Base-by-base conservation (phyloP, 78 protist genomes). In the Emiliania huxleyi region DNA sequence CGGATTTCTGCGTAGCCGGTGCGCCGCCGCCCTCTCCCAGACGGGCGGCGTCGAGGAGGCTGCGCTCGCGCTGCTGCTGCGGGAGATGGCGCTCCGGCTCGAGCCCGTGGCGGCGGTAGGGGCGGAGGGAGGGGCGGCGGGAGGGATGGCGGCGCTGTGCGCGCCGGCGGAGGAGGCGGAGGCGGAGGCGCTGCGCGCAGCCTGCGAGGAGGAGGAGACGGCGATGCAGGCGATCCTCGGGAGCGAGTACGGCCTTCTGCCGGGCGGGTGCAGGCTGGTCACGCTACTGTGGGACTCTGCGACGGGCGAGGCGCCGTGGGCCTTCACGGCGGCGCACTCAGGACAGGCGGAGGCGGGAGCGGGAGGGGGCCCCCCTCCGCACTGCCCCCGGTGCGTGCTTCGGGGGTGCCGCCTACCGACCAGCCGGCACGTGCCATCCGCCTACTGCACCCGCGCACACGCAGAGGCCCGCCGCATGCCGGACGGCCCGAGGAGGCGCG, bases 251-350 rank as follows among this genome's bases (percentile, higher is more conserved):
- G 8, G 11, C 19, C 37, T 1, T 18, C 37, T 73, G 83, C 83
- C 83, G 19, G 3, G 44, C 23, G 83, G 83, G 19, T 73, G 83
- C 83, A 2, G 15, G 83, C 83, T 2, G 43, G 18, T 73, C 44
- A 18, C 83, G 23, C 42, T 73, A 3, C 83, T 73, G 22, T 73
- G 83, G 83, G 83, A 73, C 83, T 3, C 83, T 23, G 1, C 37
- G 18, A 73, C 83, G 6, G 83, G 83, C 2, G 83, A 73, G 83
- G 83, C 83, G 83, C 83, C 83, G 83, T 73, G 83, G 83, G 42
- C 83, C 18, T 35, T 73, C 83, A 62, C 29, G 5, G n/a, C 11
- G 33, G 75, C 75, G 37, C 75, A 21, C 33, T 4, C 75, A 3
- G n/a, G 8, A 2, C 29, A 62, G 75, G 81, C 5, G 42, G 29